These are phyloP conservation scores for Calonectria multiphialidica DNA, from an alignment of 2,329 filamentous ascomycete species.

Conservation along the genomic window DNA sequence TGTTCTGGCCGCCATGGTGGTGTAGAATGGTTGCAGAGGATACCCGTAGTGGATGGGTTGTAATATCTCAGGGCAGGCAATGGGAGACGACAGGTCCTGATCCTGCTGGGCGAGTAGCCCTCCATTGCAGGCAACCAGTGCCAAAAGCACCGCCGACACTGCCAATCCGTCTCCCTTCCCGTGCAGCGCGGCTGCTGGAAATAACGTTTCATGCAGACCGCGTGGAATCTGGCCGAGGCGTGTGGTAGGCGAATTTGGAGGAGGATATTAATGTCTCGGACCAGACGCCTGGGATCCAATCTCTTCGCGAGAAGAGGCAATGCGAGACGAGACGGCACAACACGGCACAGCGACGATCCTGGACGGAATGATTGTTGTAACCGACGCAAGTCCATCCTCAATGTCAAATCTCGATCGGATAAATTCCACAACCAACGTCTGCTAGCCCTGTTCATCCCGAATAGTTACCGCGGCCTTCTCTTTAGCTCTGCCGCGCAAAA, in stretches of 20 bases:
- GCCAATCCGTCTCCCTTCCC: background rate
- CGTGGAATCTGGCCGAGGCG: background rate
- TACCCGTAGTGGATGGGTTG: constrained; percentile 16
- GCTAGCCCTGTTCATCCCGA: constrained; percentile 3
- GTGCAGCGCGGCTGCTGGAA: constrained; percentile 23
- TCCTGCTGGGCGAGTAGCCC: background rate
- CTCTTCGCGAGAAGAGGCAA: background rate
- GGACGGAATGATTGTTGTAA: constrained; percentile 6
- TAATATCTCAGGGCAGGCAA: constrained; percentile 21
- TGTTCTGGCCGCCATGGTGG: background rate
- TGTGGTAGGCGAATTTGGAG: constrained; percentile 7
- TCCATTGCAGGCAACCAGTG: background rate
- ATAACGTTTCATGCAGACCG: constrained; percentile 21
- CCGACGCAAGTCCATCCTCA: constrained; percentile 12
- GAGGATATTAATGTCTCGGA: constrained; percentile 18
- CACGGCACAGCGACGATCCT: background rate
- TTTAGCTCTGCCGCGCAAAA: constrained; percentile 10
- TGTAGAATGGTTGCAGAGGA: constrained; percentile 18
- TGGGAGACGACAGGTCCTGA: background rate
- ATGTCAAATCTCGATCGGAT: constrained; percentile 4
- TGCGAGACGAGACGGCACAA: constrained; percentile 5
- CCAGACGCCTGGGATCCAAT: constrained; percentile 13
- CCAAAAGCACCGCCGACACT: background rate
- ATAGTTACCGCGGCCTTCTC: constrained; percentile 7
- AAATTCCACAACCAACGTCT: background rate